Evolutionary conservation across 2,329 filamentous ascomycete species (phyloP).

Genomic region (Teratosphaeria gauchensis): DNA sequence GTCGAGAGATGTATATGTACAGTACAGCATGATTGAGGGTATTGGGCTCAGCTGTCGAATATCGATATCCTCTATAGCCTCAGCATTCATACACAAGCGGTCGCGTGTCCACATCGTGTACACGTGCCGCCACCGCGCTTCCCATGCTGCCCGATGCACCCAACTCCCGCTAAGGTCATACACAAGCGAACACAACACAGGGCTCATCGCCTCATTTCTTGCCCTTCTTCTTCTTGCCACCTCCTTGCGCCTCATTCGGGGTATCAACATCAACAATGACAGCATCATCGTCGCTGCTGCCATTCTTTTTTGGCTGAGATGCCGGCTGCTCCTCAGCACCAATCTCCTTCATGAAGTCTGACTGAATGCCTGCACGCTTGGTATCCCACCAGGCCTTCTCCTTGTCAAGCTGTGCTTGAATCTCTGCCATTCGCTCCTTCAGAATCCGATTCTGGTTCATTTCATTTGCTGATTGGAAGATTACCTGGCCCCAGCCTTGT

Average conservation of each 20-base stretch:
- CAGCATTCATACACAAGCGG: not conserved
- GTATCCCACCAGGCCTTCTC: constrained; percentile 94
- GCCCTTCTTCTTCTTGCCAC: constrained; percentile 50
- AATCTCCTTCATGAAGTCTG: constrained; percentile 76
- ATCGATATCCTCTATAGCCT: not conserved
- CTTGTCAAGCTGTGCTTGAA: constrained; percentile 58
- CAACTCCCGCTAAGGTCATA: not conserved
- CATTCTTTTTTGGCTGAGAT: constrained; percentile 19
- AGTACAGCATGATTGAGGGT: not conserved
- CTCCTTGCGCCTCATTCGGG: constrained; percentile 32
- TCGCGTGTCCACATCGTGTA: not conserved
- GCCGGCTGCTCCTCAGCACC: constrained; percentile 38
- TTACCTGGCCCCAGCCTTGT: constrained; percentile 82
- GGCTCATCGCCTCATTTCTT: constrained; percentile 42
- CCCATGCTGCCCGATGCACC: not conserved
- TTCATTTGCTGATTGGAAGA: constrained; percentile 96
- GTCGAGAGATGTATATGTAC: too few relatives aligned
- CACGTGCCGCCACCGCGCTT: too few relatives aligned
- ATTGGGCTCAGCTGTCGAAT: not conserved
- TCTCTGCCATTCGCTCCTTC: constrained; percentile 63
- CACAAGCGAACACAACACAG: not conserved
- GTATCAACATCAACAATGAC: constrained; percentile 64
- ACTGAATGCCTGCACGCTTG: constrained; percentile 61
- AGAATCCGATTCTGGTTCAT: constrained; percentile 77
- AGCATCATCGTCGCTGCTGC: constrained; percentile 57